Evolutionary conservation across 78 protist genomes (phyloP).

Genomic region (Bigelowiella natans): DNA sequence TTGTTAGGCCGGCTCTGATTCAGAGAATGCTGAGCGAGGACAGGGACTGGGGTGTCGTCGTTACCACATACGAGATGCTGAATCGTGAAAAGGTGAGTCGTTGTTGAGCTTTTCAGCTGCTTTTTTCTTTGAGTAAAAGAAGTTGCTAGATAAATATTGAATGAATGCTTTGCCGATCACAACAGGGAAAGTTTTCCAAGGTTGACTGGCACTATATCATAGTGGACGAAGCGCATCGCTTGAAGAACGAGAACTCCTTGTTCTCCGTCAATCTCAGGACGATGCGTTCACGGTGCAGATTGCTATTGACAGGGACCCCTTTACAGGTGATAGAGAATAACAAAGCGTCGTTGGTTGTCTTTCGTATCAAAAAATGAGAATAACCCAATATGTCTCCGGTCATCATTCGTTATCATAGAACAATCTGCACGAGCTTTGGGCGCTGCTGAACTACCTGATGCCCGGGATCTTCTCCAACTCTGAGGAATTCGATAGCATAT

Average conservation of each 20-base stretch:
- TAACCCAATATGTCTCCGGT: background rate
- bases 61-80: background rate
- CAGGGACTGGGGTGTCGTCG: background rate
- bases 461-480: constrained; percentile 78
- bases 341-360: background rate
- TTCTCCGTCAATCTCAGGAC: background rate
- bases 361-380: background rate
- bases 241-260: constrained; percentile 88
- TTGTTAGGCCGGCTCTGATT: too few relatives aligned
- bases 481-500: constrained; percentile 66
- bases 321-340: constrained; percentile 44
- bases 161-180: too few relatives aligned
- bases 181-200: too few relatives aligned
- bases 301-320: constrained; percentile 92
- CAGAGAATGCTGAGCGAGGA: too few relatives aligned
- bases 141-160: too few relatives aligned
- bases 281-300: background rate
- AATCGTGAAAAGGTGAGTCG: too few relatives aligned
- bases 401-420: constrained; percentile 76
- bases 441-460: constrained; percentile 91
- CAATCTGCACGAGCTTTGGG: constrained; percentile 97
- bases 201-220: background rate
- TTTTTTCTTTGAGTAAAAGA: too few relatives aligned
- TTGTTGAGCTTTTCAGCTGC: too few relatives aligned
- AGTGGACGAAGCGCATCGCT: constrained; percentile 64